Conservation (phyloP, 768 basidiomycete species). For the Sistotremastrum suecicum region DNA sequence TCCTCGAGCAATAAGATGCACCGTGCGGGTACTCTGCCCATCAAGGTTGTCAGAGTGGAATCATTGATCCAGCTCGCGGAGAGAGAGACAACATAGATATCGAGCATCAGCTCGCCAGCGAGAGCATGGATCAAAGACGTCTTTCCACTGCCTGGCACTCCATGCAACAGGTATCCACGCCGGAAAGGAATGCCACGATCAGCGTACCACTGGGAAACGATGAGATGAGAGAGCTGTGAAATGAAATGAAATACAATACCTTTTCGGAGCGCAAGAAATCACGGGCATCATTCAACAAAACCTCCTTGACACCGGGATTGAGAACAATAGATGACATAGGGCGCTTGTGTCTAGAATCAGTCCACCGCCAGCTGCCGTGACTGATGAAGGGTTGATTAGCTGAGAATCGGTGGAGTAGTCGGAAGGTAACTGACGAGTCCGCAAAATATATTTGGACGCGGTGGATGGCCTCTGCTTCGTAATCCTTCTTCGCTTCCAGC, state of each 20-base stretch:
- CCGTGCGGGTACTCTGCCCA: slow-evolving; percentile 75
- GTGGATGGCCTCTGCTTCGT: slow-evolving; percentile 77
- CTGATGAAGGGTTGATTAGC: not conserved
- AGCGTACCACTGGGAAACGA: slow-evolving; percentile 60
- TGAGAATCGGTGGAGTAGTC: not conserved
- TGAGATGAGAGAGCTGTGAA: not conserved
- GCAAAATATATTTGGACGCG: slow-evolving; percentile 85
- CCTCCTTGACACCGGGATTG: slow-evolving; percentile 81
- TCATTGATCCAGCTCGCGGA: slow-evolving; percentile 83
- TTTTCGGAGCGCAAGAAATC: slow-evolving; percentile 80
- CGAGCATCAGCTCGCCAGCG: slow-evolving; percentile 78
- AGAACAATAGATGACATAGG: slow-evolving; percentile 82
- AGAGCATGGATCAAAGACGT: slow-evolving; percentile 77
- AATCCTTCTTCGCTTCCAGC: slow-evolving; percentile 78
- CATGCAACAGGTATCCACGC: slow-evolving; percentile 73
- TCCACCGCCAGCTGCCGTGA: slow-evolving; percentile 80
- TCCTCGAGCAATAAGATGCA: slow-evolving; percentile 86
- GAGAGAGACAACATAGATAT: slow-evolving; percentile 84
- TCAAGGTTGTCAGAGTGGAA: slow-evolving; percentile 68
- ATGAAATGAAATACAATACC: slow-evolving; percentile 19
- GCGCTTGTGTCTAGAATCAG: slow-evolving; percentile 75
- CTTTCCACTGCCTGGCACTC: slow-evolving; percentile 79
- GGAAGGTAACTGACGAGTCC: slow-evolving; percentile 31
- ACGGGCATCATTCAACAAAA: slow-evolving; percentile 66
- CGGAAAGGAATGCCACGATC: slow-evolving; percentile 88